These are phyloP conservation scores for Puccinia hordei DNA, from an alignment of 1,284 basidiomycete genomes.

Conservation along the genomic window DNA sequence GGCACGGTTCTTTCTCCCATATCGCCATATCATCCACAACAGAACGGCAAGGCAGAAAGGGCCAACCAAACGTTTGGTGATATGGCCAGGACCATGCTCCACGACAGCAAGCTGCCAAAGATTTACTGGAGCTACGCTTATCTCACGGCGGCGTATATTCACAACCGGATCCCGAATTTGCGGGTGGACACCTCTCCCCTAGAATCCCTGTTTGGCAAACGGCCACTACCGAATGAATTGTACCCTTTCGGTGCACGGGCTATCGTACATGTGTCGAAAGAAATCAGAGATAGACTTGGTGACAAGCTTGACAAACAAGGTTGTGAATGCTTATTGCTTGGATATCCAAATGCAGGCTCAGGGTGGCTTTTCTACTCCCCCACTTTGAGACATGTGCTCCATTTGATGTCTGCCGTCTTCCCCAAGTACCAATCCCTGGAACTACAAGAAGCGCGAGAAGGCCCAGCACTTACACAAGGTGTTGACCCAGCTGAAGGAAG, in stretches of 20 bases:
- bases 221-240: neutral
- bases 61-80: neutral
- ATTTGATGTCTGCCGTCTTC: too few relatives aligned
- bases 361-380: neutral
- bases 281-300: too few relatives aligned
- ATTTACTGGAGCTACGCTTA: neutral
- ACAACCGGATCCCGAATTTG: neutral
- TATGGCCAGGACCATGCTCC: conserved; percentile 13
- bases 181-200: neutral
- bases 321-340: neutral
- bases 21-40: neutral
- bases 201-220: neutral
- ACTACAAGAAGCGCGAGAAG: too few relatives aligned
- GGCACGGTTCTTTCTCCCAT: neutral
- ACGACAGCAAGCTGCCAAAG: neutral
- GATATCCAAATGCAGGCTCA: neutral
- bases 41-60: conserved; percentile 15
- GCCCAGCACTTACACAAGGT: too few relatives aligned
- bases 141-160: neutral
- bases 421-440: too few relatives aligned
- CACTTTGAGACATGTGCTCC: too few relatives aligned
- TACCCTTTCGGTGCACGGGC: too few relatives aligned
- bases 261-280: too few relatives aligned
- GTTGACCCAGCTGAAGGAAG: too few relatives aligned
- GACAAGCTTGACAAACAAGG: neutral